Base-by-base conservation (phyloP, 306 rosid genomes). In the Inga leiocalycina region DNA sequence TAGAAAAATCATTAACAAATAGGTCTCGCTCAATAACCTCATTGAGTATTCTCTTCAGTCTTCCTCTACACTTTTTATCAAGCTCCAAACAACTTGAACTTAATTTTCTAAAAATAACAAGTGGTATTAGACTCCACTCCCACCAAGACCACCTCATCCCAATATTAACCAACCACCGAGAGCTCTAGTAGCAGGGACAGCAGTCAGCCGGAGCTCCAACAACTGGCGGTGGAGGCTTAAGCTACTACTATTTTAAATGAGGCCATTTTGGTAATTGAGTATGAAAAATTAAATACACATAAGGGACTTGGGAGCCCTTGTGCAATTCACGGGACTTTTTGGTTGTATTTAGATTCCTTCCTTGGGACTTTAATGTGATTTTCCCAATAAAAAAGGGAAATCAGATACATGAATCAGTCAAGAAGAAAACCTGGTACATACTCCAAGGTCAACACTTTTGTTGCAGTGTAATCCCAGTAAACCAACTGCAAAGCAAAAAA, bases 381-480 rank as follows among this genome's bases (percentile, higher is more conserved):
- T 17, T 57, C 64, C 64, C 32, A 65, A 64, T 30, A 49, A 52
- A 48, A 69, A 48, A 35, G 64, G 79, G 35, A 20, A 68, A 48
- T 37, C 77, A 49, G 77, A 20, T 24, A 71, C 15, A 48, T 15
- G 44, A 48, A 67, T 37, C 73, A 83, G 91, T 77, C 74, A 71
- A 84, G 92, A 82, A 77, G 52, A 85, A 78, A 89, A 95, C 98
- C 98, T 95, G 98, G 98, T 70, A 89, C 94, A 82, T 95, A 95
- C 86, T 95, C 98, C 93, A 95, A 88, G 56, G 98, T 91, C 93
- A 95, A 82, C 80, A 91, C 98, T 86, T 95, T 95, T 41, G 45
- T 20, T 67, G 98, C 97, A 67, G 98, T 95, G 52, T 95, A 95
- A 85, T 95, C 98, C 98, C 98, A 95, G 86, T 74, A 93, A 74